Base-by-base conservation (phyloP, 306 rosid genomes). In the Luffa acutangula region DNA sequence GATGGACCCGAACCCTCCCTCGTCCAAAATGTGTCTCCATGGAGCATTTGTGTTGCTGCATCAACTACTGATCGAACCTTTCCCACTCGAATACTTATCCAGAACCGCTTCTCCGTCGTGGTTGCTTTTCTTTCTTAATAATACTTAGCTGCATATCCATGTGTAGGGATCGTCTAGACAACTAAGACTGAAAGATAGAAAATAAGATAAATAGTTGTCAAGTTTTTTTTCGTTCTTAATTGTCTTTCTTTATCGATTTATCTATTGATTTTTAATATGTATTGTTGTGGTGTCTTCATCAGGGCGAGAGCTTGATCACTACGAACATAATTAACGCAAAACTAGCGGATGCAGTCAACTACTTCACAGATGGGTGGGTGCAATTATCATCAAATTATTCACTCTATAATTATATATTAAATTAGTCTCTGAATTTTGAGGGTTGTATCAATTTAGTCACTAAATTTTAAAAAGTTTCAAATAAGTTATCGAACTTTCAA, bases 31-130 rank as follows among this genome's bases (percentile, higher is more conserved):
- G 89, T 87, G 31, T 83, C 72, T 13, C 93, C 93, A 0, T 87
- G 93, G 93, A 79, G 87, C 62, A 72, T 87, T 49, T 82, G 85
- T 17, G 89, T 89, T 1, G 93, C 90, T n/a, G 93, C 93, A 52
- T 87, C 90, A n/a, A 75, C 89, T 10, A 58, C 79, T 9, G 93
- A 89, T 70, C 78, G 93, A 46, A 81, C 48, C 11, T 89, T 84
- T 57, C 86, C 86, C 2, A 89, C 90, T 33, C 36, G 70, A 39
- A 74, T 89, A 41, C 15, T 69, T 18, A 10, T 84, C 6, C 81
- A 69, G 17, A 79, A 85, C 64, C 80, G 45, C 34, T 49, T 82
- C 77, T 82, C 85, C 14, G 17, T 87, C 62, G 76, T 58, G 85
- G 87, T 52, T 15, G 0, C 18, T 1, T 52, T 17, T 52, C 56